Percentiles rank a stretch among this genome's conserved stretches.
These are phyloP conservation scores for Rosa chinensis DNA, from an alignment of 306 rosid species.

Conservation along the genomic window DNA sequence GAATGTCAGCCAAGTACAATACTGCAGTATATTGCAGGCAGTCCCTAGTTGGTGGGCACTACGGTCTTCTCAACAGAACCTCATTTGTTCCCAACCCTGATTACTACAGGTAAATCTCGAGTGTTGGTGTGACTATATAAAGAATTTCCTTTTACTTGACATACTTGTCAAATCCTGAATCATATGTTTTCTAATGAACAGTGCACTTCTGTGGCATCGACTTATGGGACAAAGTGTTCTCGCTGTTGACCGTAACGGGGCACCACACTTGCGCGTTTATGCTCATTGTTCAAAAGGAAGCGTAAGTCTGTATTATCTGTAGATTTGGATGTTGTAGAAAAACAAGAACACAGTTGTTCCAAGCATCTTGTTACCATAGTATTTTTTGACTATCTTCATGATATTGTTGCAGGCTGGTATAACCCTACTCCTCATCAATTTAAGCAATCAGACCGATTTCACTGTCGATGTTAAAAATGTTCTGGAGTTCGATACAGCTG, in stretches of 20 bases:
- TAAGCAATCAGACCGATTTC: slow-evolving; percentile 77
- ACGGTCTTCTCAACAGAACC: slow-evolving; percentile 78
- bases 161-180: slow-evolving; percentile 9
- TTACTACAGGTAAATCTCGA: slow-evolving; percentile 66
- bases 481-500: slow-evolving; percentile 12
- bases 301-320: slow-evolving; percentile 46
- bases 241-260: slow-evolving; percentile 38
- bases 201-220: slow-evolving; percentile 92
- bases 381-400: not conserved
- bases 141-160: slow-evolving; percentile 9
- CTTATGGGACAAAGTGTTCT: slow-evolving; percentile 89
- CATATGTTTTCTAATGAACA: slow-evolving; percentile 25
- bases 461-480: slow-evolving; percentile 36
- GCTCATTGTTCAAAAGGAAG: slow-evolving; percentile 89
- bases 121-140: not conserved
- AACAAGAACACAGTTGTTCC: not conserved
- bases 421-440: slow-evolving; percentile 70
- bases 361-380: not conserved
- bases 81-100: slow-evolving; percentile 91
- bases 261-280: slow-evolving; percentile 68
- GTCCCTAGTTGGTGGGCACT: slow-evolving; percentile 88
- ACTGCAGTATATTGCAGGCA: slow-evolving; percentile 90
- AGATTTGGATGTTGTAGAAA: not conserved
- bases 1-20: slow-evolving; percentile 75
- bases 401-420: slow-evolving; percentile 57